Conservation (phyloP, 2,329 filamentous ascomycete genomes). For the Sporothrix luriei region DNA sequence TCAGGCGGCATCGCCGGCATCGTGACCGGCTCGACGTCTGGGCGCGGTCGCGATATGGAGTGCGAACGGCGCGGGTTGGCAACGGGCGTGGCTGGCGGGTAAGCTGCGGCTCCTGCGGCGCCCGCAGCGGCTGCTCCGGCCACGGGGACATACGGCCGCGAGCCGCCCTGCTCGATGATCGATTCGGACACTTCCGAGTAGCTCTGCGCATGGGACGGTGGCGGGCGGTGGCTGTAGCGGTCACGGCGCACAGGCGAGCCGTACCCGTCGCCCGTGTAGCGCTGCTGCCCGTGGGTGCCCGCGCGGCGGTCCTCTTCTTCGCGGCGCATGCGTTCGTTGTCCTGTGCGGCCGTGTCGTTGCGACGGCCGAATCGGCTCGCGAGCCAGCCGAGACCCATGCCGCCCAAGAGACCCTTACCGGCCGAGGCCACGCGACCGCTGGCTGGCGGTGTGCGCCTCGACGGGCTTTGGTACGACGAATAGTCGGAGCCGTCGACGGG, state of each 20-base stretch:
- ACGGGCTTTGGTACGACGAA: slow-evolving; percentile 65
- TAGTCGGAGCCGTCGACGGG: slow-evolving; percentile 60
- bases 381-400: slow-evolving; percentile 69
- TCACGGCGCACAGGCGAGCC: slow-evolving; percentile 52
- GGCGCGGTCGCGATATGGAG: slow-evolving; percentile 48
- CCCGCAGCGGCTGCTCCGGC: slow-evolving; percentile 36
- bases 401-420: slow-evolving; percentile 61
- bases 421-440: slow-evolving; percentile 45
- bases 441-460: slow-evolving; percentile 54
- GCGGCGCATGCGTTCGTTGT: slow-evolving; percentile 52
- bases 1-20: slow-evolving; percentile 62
- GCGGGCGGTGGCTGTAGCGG: slow-evolving; percentile 40
- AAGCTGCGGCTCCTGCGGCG: neutral
- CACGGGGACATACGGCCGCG: slow-evolving; percentile 32
- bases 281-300: slow-evolving; percentile 60
- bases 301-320: slow-evolving; percentile 58
- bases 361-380: slow-evolving; percentile 65
- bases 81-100: slow-evolving; percentile 16
- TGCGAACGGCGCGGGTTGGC: slow-evolving; percentile 34
- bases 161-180: slow-evolving; percentile 45
- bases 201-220: slow-evolving; percentile 34
- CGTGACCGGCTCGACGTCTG: slow-evolving; percentile 43
- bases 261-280: slow-evolving; percentile 70
- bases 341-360: slow-evolving; percentile 45
- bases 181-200: slow-evolving; percentile 43